Conservation (phyloP, 2,329 filamentous ascomycete species). For the Thielaviopsis ethacetica region DNA sequence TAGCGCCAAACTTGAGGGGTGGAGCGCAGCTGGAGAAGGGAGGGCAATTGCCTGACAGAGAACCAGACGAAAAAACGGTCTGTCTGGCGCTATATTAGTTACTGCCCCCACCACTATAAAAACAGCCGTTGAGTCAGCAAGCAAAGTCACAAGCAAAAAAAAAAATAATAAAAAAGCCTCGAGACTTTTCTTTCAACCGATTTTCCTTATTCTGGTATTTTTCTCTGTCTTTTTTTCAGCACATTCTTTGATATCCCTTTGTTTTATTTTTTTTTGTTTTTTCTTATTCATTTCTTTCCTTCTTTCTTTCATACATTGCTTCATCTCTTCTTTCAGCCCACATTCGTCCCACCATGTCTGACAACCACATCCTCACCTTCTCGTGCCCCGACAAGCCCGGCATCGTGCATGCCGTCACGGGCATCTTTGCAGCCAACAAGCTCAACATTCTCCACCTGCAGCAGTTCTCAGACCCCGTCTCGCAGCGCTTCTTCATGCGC, state of each 20-base stretch:
- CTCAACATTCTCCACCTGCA: slow-evolving; percentile 74
- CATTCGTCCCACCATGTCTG: slow-evolving; percentile 8
- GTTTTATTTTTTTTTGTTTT: not conserved
- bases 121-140: too few species aligned
- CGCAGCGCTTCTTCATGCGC: slow-evolving; percentile 73
- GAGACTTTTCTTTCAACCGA: too few species aligned
- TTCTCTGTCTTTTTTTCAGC: not conserved
- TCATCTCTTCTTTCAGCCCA: not conserved
- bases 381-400: slow-evolving; percentile 73
- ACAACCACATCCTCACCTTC: slow-evolving; percentile 47
- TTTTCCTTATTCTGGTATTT: not conserved
- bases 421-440: slow-evolving; percentile 53
- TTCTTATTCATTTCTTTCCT: not conserved
- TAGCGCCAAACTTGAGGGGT: not conserved
- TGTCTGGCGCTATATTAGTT: too few species aligned
- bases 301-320: not conserved
- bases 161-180: too few species aligned
- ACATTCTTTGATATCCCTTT: not conserved
- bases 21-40: not conserved
- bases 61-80: too few species aligned
- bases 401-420: slow-evolving; percentile 73
- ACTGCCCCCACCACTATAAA: too few species aligned
- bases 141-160: too few species aligned
- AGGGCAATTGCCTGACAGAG: not conserved
- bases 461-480: slow-evolving; percentile 64